A percentile compares a stretch with the other conserved stretches of the same genome.
Conservation (phyloP, 208 protist species). For the Wallacemonas sp. region DNA sequence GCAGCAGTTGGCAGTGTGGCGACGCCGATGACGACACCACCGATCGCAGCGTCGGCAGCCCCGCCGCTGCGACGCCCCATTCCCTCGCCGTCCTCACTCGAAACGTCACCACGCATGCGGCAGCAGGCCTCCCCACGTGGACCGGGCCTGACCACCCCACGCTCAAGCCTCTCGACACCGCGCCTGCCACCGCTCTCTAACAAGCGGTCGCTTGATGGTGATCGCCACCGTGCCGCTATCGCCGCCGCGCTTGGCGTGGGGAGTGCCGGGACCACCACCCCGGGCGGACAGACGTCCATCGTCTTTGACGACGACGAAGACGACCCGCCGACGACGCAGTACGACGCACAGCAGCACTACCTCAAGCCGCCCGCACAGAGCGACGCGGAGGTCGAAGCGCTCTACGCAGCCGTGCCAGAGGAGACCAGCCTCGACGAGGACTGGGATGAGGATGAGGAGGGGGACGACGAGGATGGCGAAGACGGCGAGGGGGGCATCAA, state of each 20-base stretch:
- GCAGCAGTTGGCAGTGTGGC: too few species aligned
- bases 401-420: conserved; percentile 13
- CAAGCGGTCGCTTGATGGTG: neutral
- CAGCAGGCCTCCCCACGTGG: neutral
- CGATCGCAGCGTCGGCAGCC: too few species aligned
- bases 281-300: too few species aligned
- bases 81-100: neutral
- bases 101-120: neutral
- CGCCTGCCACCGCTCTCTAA: neutral
- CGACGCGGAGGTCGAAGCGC: conserved; percentile 11
- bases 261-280: neutral
- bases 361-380: conserved; percentile 5
- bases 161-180: conserved; percentile 1
- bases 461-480: conserved; percentile 17
- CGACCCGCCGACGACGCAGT: conserved; percentile 13
- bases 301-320: conserved; percentile 14
- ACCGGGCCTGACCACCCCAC: neutral
- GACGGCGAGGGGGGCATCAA: neutral
- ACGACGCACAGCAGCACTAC: conserved; percentile 13
- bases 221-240: neutral
- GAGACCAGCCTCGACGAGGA: conserved; percentile 15
- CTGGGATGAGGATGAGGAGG: conserved; percentile 12
- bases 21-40: neutral
- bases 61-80: too few species aligned
- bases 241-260: neutral